Evolutionary conservation across 305 asterid genomes (phyloP).

Genomic region (Striga hermonthica): DNA sequence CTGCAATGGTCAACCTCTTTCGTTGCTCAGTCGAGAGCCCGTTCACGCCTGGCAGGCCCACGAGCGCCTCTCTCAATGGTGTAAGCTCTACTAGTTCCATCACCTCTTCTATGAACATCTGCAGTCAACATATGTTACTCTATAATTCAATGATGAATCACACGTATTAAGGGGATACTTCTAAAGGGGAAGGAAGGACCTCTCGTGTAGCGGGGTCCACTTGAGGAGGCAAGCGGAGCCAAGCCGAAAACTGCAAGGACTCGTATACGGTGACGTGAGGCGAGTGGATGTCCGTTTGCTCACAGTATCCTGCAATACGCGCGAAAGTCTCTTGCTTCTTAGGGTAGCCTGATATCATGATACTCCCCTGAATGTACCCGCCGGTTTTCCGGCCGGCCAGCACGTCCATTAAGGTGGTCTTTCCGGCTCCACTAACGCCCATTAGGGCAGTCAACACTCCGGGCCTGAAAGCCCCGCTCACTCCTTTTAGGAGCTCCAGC

Average conservation of each 20-base stretch:
- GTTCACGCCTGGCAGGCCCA: constrained; percentile 81
- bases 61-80: constrained; percentile 68
- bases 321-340: constrained; percentile 92
- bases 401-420: constrained; percentile 88
- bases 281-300: constrained; percentile 90
- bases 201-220: constrained; percentile 54
- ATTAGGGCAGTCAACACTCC: constrained; percentile 91
- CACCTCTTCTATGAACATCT: constrained; percentile 85
- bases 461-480: constrained; percentile 89
- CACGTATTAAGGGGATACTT: too few relatives aligned
- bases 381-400: constrained; percentile 90
- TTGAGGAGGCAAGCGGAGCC: constrained; percentile 82
- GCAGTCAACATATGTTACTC: constrained; percentile 22
- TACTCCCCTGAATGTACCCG: constrained; percentile 69
- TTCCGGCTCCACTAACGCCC: constrained; percentile 96
- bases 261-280: constrained; percentile 88
- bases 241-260: constrained; percentile 78
- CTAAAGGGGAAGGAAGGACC: too few relatives aligned
- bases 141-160: too few relatives aligned
- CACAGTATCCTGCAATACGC: constrained; percentile 92
- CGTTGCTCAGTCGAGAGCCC: constrained; percentile 95
- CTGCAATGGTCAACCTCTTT: constrained; percentile 81
- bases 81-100: constrained; percentile 81
- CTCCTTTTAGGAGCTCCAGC: constrained; percentile 82
- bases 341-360: constrained; percentile 81